Base-by-base conservation (phyloP, 2,329 filamentous ascomycete genomes). In the Cladophialophora exuberans region DNA sequence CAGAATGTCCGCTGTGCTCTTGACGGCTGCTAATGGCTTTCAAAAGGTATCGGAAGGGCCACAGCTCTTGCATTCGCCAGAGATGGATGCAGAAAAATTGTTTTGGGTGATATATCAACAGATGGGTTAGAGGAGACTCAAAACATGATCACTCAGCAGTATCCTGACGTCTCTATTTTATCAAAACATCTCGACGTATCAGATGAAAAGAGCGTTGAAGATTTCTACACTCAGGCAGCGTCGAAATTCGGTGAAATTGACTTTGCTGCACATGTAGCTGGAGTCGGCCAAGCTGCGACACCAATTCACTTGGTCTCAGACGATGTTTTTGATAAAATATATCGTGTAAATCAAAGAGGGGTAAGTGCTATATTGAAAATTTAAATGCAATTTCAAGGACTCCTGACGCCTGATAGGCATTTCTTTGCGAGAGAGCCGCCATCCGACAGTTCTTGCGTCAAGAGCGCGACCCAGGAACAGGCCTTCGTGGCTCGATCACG, bases 21-120 rank as follows among this genome's bases (percentile, higher is more conserved):
- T n/a, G 4, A 35, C 23, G 22, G 7, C 15, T 7, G 6, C 20
- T 47, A 47, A 30, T 18, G 13, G 10, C 18, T n/a, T 6, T 43
- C 20, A n/a, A 33, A 33, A 43, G 43, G 10, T 1, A 46, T 17
- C 10, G 44, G 44, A 5, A 47, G 44, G 20, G 44, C 44, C 13
- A 47, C 17, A 13, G 44, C 44, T 18, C 7, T 47, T 23, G 44
- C 44, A 10, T 47, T 47, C 15, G 44, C 44, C n/a, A 13, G 44
- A n/a, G 44, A 47, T 2, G 44, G 44, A 35, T 35, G 44, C 44
- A 10, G 7, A 18, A 47, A 47, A 10, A 10, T 43, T 20, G 41
- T 23, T 1, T 4, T 43, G 11, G 41, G 41, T 25, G 41, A 43
- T 17, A 11, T 23, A 11, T 9, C 17, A 11, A 9, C 9, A 4